These are phyloP conservation scores for Xylaria scruposa DNA, from an alignment of 495 filamentous ascomycete genomes.

Conservation along the genomic window DNA sequence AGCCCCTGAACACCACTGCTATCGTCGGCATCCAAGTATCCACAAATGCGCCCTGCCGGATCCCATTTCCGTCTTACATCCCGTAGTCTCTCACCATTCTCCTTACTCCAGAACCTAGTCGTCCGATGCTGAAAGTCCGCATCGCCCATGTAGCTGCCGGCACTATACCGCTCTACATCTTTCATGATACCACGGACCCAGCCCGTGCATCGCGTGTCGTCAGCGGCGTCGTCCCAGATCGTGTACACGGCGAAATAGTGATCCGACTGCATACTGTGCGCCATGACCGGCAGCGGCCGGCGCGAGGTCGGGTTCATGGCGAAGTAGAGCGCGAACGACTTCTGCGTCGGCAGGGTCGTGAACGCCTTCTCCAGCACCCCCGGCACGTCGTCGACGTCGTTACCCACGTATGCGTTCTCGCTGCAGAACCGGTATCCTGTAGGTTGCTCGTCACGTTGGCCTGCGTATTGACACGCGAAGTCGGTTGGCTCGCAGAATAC, in stretches of 20 bases:
- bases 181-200: conserved; percentile 54
- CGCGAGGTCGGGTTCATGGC: conserved; percentile 55
- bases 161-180: conserved; percentile 42
- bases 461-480: conserved; percentile 48
- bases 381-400: conserved; percentile 52
- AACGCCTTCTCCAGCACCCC: conserved; percentile 52
- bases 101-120: conserved; percentile 54
- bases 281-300: conserved; percentile 53
- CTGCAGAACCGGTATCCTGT: conserved; percentile 51
- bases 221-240: conserved; percentile 54
- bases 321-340: conserved; percentile 55
- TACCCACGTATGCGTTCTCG: conserved; percentile 58
- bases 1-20: conserved; percentile 40
- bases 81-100: conserved; percentile 42
- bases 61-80: conserved; percentile 54
- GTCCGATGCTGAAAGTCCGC: conserved; percentile 55
- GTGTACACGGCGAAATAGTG: conserved; percentile 63
- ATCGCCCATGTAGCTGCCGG: conserved; percentile 61
- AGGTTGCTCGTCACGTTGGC: conserved; percentile 51
- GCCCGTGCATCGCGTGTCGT: conserved; percentile 47
- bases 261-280: conserved; percentile 55
- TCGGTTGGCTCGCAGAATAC: conserved; percentile 48
- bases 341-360: conserved; percentile 47
- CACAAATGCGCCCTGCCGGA: conserved; percentile 48
- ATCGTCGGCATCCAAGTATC: conserved; percentile 51